Evolutionary conservation across 495 filamentous ascomycete species (phyloP).

Genomic region (Lasiosphaeria ovina): DNA sequence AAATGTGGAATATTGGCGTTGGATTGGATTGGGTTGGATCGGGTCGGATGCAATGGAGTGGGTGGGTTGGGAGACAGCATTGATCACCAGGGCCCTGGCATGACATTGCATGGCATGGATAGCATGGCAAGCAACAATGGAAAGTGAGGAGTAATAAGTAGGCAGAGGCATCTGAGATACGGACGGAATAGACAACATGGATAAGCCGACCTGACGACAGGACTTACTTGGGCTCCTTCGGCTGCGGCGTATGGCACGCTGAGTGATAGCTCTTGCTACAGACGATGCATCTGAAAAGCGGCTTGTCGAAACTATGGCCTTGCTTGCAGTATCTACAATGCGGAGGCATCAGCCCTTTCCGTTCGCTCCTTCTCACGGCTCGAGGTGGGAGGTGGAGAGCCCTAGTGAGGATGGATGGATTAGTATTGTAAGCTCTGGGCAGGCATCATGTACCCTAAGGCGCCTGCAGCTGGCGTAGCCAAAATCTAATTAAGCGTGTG

Average conservation of each 20-base stretch:
- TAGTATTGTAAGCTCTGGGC: background rate
- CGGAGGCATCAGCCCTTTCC: conserved; percentile 5
- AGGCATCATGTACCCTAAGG: no score
- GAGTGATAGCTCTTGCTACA: conserved; percentile 16
- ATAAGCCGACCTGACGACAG: background rate
- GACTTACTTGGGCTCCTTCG: conserved; percentile 1
- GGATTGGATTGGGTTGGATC: no score
- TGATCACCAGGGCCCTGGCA: no score
- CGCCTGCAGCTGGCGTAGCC: no score
- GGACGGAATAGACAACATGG: background rate
- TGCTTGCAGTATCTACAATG: conserved; percentile 12
- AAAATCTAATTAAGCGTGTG: no score
- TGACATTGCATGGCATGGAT: no score
- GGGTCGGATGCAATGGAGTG: no score
- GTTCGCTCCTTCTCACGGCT: background rate
- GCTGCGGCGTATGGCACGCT: conserved; percentile 19
- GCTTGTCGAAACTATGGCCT: background rate
- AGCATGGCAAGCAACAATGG: no score
- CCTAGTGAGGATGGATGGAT: background rate
- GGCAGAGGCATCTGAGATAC: no score
- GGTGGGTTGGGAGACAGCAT: no score
- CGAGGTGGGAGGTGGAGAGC: background rate
- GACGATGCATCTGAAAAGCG: conserved; percentile 13
- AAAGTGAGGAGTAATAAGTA: no score
- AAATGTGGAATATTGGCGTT: no score